Conservation (phyloP, 2,329 filamentous ascomycete species). For the Arthrinium phaeospermum region DNA sequence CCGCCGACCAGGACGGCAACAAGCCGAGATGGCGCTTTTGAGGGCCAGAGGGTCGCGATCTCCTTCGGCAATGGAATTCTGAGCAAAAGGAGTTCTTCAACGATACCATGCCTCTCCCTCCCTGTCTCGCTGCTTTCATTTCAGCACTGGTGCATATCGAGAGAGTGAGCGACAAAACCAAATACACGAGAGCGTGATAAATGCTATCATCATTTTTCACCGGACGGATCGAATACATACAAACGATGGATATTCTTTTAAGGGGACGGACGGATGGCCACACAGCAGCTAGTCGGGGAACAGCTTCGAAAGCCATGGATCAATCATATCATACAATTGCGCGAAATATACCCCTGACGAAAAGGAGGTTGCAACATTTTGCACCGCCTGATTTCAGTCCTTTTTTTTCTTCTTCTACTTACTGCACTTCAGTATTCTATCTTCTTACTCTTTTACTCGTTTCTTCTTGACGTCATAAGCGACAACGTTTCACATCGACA, state of each 20-base stretch:
- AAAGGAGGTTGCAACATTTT: neutral
- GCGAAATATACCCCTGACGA: constrained; percentile 12
- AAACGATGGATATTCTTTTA: neutral
- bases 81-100: neutral
- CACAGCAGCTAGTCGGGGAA: constrained; percentile 4
- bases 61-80: neutral
- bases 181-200: neutral
- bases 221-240: constrained; percentile 1
- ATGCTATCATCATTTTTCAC: neutral
- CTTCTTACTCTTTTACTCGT: neutral
- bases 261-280: neutral
- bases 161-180: neutral
- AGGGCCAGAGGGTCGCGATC: neutral
- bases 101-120: neutral
- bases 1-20: constrained; percentile 41
- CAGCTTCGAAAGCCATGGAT: constrained; percentile 1
- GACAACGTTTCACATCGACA: neutral
- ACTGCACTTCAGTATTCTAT: neutral
- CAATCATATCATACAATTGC: constrained; percentile 3
- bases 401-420: neutral
- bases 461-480: neutral
- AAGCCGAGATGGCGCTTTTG: constrained; percentile 57
- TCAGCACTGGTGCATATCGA: neutral
- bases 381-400: constrained; percentile 5
- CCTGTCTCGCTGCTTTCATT: neutral